Evolutionary conservation across 345 rosid species (phyloP).

Genomic region (Heritiera littoralis): DNA sequence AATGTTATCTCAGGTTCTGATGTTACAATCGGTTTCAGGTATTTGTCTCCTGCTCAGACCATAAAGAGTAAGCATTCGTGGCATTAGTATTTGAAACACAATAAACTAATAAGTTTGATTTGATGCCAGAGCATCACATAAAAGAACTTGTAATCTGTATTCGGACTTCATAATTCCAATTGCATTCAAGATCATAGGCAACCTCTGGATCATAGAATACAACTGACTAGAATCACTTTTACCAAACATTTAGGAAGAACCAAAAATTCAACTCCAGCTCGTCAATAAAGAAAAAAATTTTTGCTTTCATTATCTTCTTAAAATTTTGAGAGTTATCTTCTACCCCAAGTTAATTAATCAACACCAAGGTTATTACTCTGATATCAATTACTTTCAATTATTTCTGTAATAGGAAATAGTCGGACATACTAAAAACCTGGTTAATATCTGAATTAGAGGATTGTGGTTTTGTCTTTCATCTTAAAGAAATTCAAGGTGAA

Average conservation of each 20-base stretch:
- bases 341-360: not conserved
- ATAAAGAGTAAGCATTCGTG: not conserved
- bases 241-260: not conserved
- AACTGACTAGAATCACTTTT: not conserved
- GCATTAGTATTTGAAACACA: not conserved
- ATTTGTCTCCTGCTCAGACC: slow-evolving; percentile 57
- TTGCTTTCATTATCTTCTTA: not conserved
- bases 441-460: not conserved
- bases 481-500: not conserved
- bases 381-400: not conserved
- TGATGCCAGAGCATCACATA: not conserved
- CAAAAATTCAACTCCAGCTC: not conserved
- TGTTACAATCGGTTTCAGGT: slow-evolving; percentile 62
- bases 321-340: not conserved
- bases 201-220: not conserved
- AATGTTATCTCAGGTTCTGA: slow-evolving; percentile 66
- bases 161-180: not conserved
- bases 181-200: not conserved
- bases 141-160: not conserved
- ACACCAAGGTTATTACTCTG: not conserved
- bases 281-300: not conserved
- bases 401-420: not conserved
- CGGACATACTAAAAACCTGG: not conserved
- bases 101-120: not conserved
- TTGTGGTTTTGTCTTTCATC: not conserved